Evolutionary conservation across 2,329 filamentous ascomycete species (phyloP).

Genomic region (Cladophialophora yegresii): DNA sequence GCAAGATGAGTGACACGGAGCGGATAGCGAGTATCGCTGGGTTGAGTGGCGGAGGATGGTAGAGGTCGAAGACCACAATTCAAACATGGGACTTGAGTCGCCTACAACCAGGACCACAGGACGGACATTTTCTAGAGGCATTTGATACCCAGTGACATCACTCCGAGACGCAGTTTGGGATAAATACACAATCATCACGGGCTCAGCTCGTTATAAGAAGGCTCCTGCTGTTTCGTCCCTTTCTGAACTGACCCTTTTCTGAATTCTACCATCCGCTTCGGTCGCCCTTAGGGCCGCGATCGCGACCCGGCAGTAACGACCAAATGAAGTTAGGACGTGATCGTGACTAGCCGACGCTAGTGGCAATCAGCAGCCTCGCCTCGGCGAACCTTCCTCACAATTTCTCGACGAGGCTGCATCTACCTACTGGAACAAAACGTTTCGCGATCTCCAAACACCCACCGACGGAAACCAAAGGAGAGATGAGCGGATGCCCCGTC

Average conservation of each 20-base stretch:
- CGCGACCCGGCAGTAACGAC: too few relatives aligned
- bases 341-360: too few relatives aligned
- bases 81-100: not conserved
- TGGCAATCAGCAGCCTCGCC: not conserved
- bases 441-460: not conserved
- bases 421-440: not conserved
- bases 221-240: not conserved
- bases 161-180: not conserved
- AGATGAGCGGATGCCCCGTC: conserved; percentile 43
- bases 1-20: conserved; percentile 67
- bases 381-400: not conserved
- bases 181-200: not conserved
- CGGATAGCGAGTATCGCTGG: conserved; percentile 84
- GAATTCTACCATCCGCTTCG: not conserved
- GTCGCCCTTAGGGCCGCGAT: not conserved
- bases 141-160: not conserved
- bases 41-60: conserved; percentile 94
- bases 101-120: not conserved
- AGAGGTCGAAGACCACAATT: not conserved
- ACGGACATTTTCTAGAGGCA: not conserved
- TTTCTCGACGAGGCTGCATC: not conserved
- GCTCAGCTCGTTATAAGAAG: not conserved
- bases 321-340: too few relatives aligned
- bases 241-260: not conserved
- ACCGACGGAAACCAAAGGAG: not conserved